phyloP scores from a whole-genome alignment of 768 basidiomycete species.

The Melanogaster broomeanus region DNA sequence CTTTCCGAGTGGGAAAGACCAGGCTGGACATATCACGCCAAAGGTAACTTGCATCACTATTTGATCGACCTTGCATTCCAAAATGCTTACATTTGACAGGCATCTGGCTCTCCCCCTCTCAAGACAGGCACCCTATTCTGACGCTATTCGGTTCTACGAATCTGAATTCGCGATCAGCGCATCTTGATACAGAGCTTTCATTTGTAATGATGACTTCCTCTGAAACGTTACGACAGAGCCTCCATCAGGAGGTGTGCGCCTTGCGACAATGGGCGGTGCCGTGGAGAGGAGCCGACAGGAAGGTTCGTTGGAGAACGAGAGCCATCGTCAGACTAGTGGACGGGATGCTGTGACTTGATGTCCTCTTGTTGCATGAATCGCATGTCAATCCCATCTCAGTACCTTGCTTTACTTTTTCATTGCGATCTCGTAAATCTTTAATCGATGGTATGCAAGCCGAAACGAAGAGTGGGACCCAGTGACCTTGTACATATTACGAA shows the following conservation, averaged over 20 bases:
- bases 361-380: background rate
- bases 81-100: slow-evolving; percentile 46
- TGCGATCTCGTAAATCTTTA: background rate
- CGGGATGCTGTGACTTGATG: slow-evolving; percentile 58
- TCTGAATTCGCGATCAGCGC: slow-evolving; percentile 86
- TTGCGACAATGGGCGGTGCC: slow-evolving; percentile 50
- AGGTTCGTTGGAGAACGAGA: slow-evolving; percentile 64
- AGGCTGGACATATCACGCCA: slow-evolving; percentile 99
- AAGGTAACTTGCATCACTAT: slow-evolving; percentile 55
- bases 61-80: background rate
- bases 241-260: slow-evolving; percentile 55
- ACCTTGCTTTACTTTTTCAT: background rate
- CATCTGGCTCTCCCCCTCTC: slow-evolving; percentile 76
- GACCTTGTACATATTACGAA: background rate
- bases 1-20: slow-evolving; percentile 85
- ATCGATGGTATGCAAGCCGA: background rate
- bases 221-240: slow-evolving; percentile 43
- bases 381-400: slow-evolving; percentile 8
- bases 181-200: slow-evolving; percentile 90
- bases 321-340: slow-evolving; percentile 62
- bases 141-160: slow-evolving; percentile 96
- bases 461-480: too few species aligned
- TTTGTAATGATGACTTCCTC: slow-evolving; percentile 80
- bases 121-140: slow-evolving; percentile 53
- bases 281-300: slow-evolving; percentile 62